Evolutionary conservation across 129 eudicot genomes (phyloP).

Genomic region (Tanacetum coccineum): DNA sequence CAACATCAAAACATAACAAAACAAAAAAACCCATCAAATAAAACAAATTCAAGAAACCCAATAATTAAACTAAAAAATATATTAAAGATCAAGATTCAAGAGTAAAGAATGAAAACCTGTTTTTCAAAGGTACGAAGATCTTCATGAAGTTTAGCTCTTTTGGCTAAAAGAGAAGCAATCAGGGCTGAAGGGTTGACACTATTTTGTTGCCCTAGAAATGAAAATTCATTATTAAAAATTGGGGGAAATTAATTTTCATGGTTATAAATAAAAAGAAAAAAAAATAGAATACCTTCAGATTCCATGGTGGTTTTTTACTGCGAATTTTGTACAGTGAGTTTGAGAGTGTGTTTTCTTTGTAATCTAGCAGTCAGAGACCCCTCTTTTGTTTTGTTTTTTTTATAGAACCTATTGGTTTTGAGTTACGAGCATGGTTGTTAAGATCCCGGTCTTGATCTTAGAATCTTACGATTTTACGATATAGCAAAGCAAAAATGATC

Average conservation of each 20-base stretch:
- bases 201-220: conserved; percentile 54
- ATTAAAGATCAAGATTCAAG: background rate
- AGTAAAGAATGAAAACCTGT: conserved; percentile 45
- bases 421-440: no score
- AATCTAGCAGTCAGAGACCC: conserved; percentile 3
- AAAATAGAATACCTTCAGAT: conserved; percentile 33
- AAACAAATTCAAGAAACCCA: no score
- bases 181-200: conserved; percentile 60
- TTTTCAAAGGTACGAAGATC: conserved; percentile 84
- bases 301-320: conserved; percentile 37
- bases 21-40: background rate
- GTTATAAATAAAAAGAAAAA: conserved; percentile 11
- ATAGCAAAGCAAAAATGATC: no score
- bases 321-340: conserved; percentile 18
- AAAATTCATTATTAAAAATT: conserved; percentile 12
- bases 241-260: background rate
- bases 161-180: conserved; percentile 54
- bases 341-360: conserved; percentile 6
- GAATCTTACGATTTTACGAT: no score
- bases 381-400: background rate
- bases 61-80: no score
- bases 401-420: no score
- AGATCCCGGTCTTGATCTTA: no score
- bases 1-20: background rate
- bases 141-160: conserved; percentile 85